Percentiles rank a stretch among this genome's conserved stretches.
These are phyloP conservation scores for Xylariaceae sp. DNA, from an alignment of 2,329 filamentous ascomycete genomes.

Conservation along the genomic window DNA sequence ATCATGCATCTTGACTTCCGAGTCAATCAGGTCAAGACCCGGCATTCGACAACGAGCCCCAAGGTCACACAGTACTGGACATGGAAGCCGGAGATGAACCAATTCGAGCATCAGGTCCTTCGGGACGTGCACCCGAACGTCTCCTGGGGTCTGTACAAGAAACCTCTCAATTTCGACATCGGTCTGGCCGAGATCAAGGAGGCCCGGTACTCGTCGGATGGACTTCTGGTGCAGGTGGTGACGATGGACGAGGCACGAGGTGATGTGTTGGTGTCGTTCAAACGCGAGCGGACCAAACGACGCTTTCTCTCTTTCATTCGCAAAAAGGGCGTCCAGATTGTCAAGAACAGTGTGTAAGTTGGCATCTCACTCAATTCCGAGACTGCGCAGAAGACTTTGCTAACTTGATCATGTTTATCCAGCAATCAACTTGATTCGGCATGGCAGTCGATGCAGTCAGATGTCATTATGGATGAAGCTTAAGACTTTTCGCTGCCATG, in stretches of 20 bases:
- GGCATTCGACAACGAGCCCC: constrained; percentile 41
- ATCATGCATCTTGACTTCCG: constrained; percentile 48
- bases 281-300: constrained; percentile 48
- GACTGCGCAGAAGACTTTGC: too few species aligned
- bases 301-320: constrained; percentile 48
- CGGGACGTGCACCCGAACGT: constrained; percentile 39
- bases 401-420: too few species aligned
- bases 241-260: constrained; percentile 39
- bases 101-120: constrained; percentile 53
- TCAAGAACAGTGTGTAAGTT: constrained; percentile 40
- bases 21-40: constrained; percentile 49
- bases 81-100: constrained; percentile 38
- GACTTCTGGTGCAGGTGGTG: constrained; percentile 40
- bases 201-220: constrained; percentile 42
- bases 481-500: too few species aligned
- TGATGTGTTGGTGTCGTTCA: constrained; percentile 49
- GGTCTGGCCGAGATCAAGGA: constrained; percentile 43
- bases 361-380: background rate
- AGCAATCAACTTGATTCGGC: too few species aligned
- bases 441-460: too few species aligned
- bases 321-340: constrained; percentile 40
- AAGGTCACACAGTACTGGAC: constrained; percentile 55
- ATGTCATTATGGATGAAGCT: too few species aligned
- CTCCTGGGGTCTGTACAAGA: constrained; percentile 47
- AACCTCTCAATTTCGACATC: constrained; percentile 49